Evolutionary conservation across 495 filamentous ascomycete species (phyloP), one percentile per base, ranked within the genome.

Genomic region (Evernia prunastri): DNA sequence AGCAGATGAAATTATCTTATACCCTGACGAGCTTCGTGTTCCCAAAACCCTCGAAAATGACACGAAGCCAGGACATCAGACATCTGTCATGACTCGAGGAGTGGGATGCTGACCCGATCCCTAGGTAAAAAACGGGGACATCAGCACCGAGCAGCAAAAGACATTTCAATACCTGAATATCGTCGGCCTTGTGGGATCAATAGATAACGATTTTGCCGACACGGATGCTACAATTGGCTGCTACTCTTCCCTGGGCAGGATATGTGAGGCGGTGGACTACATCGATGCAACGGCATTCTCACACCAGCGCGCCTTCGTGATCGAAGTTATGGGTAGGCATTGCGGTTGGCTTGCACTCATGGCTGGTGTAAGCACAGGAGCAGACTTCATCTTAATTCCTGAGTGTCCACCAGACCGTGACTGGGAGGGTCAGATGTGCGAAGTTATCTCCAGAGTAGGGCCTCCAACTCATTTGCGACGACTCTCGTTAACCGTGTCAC

Each of bases 241-340:
- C 69, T 97, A 96, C 77, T 95, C 92, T 39, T 96, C 94, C 29
- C 80, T 99, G 40, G 85, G 86, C 8, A 84, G 93, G 59, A 94
- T 99, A 67, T 97, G 94, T 77, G 87, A 96, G 71, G 87, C 91
- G 57, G 88, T 99, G 31, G 95, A 99, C 76, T 90, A 89, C 73
- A 96, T 99, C 67, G 96, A 97, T 74, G 91, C 94, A 39, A 99
- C 95, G 3, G 95, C 95, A 10, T 90, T 86, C 43, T 96, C 91
- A n/a, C 95, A 97, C 76, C 96, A 96, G 62, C 81, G 95, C 68
- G 95, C 95, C 45, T 99, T 99, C 74, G 93, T 99, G 36, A 88
- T 99, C 69, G 95, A 97, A 74, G 95, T 97, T 56, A 99, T 99
- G 95, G 95, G 95, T n/a, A 84, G 95, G 62, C 93, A 97, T 76